phyloP scores from a whole-genome alignment of 2,329 filamentous ascomycete genomes.

The Pseudogymnoascus sp. region DNA sequence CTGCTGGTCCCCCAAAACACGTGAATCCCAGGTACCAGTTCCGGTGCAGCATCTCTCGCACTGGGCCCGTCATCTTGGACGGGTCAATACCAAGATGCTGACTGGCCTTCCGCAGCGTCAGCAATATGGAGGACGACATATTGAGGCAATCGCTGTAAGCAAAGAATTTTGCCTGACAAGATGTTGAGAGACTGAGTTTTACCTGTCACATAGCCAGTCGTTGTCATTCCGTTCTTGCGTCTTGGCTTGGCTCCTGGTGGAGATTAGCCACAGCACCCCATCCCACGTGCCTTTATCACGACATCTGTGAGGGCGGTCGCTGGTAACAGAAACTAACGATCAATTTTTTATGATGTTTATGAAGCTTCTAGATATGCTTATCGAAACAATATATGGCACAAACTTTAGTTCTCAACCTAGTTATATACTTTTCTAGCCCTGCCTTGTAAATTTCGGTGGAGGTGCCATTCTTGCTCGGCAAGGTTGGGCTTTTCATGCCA shows the following conservation, averaged over 20 bases:
- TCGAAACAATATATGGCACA: neutral
- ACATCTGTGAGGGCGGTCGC: neutral
- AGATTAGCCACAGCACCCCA: neutral
- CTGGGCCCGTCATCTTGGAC: neutral
- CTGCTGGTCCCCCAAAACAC: slow-evolving; percentile 59
- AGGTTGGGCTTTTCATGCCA: neutral
- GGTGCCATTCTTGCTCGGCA: neutral
- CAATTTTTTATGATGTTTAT: no score
- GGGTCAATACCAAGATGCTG: neutral
- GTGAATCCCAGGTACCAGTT: slow-evolving; percentile 59
- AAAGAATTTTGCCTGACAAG: neutral
- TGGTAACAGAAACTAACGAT: neutral
- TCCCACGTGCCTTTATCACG: neutral
- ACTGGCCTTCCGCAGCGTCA: neutral
- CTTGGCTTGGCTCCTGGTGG: neutral
- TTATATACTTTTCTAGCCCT: neutral
- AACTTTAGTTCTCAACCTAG: neutral
- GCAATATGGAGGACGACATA: neutral
- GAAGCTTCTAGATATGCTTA: neutral
- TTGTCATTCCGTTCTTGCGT: neutral
- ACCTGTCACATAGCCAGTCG: neutral
- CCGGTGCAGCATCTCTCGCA: neutral
- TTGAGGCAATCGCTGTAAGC: neutral
- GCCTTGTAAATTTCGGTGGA: neutral
- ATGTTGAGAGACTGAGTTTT: neutral